Evolutionary conservation across 2,329 filamentous ascomycete genomes (phyloP).

Genomic region (Fusarium virguliforme): DNA sequence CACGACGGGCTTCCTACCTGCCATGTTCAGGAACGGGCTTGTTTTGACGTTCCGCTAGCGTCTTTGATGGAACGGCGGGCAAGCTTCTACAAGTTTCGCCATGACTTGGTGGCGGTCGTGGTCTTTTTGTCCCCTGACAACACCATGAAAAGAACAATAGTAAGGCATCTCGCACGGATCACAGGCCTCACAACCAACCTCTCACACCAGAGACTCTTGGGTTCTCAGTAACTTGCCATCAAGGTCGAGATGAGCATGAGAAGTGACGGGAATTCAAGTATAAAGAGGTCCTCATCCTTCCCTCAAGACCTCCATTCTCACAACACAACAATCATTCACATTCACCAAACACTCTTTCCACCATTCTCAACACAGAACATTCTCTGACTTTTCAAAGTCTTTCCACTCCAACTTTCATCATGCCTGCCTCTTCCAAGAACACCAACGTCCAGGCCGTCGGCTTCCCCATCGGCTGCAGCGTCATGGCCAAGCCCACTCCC

Average conservation of each 20-base stretch:
- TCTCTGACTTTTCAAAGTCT: conserved; percentile 49
- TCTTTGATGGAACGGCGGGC: conserved; percentile 9
- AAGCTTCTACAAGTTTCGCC: conserved; percentile 21
- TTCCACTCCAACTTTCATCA: conserved; percentile 51
- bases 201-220: conserved; percentile 27
- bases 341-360: conserved; percentile 45
- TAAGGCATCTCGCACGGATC: conserved; percentile 42
- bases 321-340: conserved; percentile 34
- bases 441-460: conserved; percentile 48
- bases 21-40: background rate
- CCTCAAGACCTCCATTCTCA: conserved; percentile 15
- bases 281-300: conserved; percentile 38
- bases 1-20: conserved; percentile 15
- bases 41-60: conserved; percentile 4
- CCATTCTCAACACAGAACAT: conserved; percentile 49
- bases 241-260: background rate
- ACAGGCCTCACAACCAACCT: conserved; percentile 29
- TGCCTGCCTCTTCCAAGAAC: conserved; percentile 53
- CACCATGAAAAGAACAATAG: conserved; percentile 49
- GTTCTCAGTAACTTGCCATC: background rate
- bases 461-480: conserved; percentile 51
- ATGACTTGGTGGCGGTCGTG: conserved; percentile 26
- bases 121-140: conserved; percentile 39
- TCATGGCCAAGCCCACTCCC: conserved; percentile 52
- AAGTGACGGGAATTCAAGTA: conserved; percentile 22